Base-by-base conservation (phyloP, 129 eudicot genomes). In the Centrapalus pauciflorus region DNA sequence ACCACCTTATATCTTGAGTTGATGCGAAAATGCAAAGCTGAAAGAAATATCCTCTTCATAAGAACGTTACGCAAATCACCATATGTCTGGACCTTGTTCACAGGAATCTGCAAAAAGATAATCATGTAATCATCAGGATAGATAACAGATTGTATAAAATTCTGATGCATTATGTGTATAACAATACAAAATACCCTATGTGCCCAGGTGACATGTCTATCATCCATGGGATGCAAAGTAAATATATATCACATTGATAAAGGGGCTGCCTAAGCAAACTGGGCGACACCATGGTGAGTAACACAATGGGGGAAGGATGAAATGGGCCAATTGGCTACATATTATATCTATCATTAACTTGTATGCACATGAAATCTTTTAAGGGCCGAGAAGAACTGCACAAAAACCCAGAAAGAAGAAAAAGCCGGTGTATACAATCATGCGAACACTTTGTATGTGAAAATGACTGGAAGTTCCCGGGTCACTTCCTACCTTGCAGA, bases 21-120 rank as follows among this genome's bases (percentile, higher is more conserved):
- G 25, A 94, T 89, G 70, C 99, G 84, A 75, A 94, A 94, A 84
- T 94, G 99, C 72, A 94, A 85, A 55, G 99, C 99, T 25, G 96
- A 89, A 66, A 94, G 95, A 67, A 94, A 90, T 73, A 94, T 94
- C 77, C 99, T 84, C 85, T 94, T 94, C 99, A 94, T 94, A 66
- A 94, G 85, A 75, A 94, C 97, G 63, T 84, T 89, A 55, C 99
- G 87, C 74, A 94, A 70, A 75, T 89, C 95, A 8, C 93, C 93
- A 60, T 71, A 89, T 1, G 97, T 89, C 27, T 76, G 79, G 72
- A 89, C 99, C 84, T 94, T 94, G 76, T 70, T 86, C 68, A 94
- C 99, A 61, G 97, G 97, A 77, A 89, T 84, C 99, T 94, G 83
- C 70, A 60, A 50, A 9, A 64, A 33, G 57, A 64, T 60, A 35